Percentiles rank a stretch among this genome's conserved stretches.
Conservation (phyloP, 805 yeast species). For the Monosporozyma solicola region DNA sequence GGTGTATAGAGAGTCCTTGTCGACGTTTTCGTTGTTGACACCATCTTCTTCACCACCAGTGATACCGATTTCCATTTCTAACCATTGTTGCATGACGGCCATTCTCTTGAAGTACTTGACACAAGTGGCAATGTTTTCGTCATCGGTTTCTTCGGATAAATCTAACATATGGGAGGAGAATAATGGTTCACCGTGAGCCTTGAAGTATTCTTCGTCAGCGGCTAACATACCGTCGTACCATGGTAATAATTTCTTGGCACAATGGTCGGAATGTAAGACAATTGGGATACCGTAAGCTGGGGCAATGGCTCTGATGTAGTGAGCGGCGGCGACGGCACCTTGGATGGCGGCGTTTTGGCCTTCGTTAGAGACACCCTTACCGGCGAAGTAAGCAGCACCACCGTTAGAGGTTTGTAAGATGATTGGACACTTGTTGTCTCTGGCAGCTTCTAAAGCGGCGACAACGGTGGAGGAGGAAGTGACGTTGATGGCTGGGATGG, state of each 20-base stretch:
- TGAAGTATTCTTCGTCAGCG: slow-evolving; percentile 91
- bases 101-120: slow-evolving; percentile 91
- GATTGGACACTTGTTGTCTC: slow-evolving; percentile 90
- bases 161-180: slow-evolving; percentile 99
- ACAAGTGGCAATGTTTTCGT: slow-evolving; percentile 90
- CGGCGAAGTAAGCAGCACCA: slow-evolving; percentile 99
- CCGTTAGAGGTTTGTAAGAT: slow-evolving; percentile 96
- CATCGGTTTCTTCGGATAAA: slow-evolving; percentile 92
- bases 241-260: slow-evolving; percentile 95
- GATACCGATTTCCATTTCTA: slow-evolving; percentile 99
- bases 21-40: slow-evolving; percentile 94
- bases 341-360: slow-evolving; percentile 91
- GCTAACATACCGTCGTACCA: slow-evolving; percentile 98
- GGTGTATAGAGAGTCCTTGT: slow-evolving; percentile 83
- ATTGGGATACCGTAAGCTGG: slow-evolving; percentile 97
- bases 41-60: slow-evolving; percentile 99
- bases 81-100: slow-evolving; percentile 91
- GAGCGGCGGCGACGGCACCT: slow-evolving; percentile 96
- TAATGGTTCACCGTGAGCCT: slow-evolving; percentile 82
- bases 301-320: slow-evolving; percentile 92
- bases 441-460: slow-evolving; percentile 96
- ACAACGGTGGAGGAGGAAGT: slow-evolving; percentile 95
- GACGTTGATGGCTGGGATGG: slow-evolving; percentile 97
- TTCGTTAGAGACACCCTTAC: slow-evolving; percentile 93
- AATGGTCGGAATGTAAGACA: slow-evolving; percentile 94